A percentile compares a stretch with the other conserved stretches of the same genome.
phyloP scores from a whole-genome alignment of 192 early-diverging fungal genomes.

The Gonapodya prolifera region DNA sequence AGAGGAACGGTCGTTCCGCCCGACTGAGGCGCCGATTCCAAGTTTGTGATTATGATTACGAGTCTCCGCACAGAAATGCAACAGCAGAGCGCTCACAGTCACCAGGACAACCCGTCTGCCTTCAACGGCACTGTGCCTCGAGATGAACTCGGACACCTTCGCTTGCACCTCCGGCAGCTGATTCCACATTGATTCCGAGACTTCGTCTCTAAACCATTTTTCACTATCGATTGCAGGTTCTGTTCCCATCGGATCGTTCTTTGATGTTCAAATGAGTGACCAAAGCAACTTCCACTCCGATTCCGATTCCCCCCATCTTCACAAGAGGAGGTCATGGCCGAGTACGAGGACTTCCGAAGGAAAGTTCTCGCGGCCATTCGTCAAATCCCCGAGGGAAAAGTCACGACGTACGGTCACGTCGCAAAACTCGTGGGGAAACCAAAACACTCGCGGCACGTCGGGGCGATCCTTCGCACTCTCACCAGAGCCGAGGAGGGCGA shows the following conservation, averaged over 20 bases:
- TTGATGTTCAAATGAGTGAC: neutral
- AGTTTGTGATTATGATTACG: neutral
- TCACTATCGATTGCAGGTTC: neutral
- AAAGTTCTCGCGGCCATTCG: neutral
- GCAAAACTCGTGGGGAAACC: neutral
- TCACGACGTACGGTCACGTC: neutral
- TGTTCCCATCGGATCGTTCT: neutral
- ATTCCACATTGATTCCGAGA: neutral
- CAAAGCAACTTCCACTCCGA: neutral
- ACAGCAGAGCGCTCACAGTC: neutral
- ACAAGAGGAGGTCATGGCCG: neutral
- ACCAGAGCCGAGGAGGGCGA: neutral
- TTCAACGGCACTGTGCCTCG: neutral
- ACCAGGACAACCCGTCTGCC: neutral
- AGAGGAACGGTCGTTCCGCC: constrained; percentile 95
- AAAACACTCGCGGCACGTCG: constrained; percentile 2
- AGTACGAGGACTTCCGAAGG: neutral
- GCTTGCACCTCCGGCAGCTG: neutral
- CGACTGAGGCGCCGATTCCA: constrained; percentile 34
- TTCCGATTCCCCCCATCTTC: neutral
- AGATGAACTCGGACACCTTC: neutral
- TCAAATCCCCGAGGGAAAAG: neutral
- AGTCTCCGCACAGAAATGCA: neutral
- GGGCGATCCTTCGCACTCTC: neutral
- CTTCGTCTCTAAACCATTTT: neutral